Conservation (phyloP, 1,284 basidiomycete species). For the Trichosporon sp. region DNA sequence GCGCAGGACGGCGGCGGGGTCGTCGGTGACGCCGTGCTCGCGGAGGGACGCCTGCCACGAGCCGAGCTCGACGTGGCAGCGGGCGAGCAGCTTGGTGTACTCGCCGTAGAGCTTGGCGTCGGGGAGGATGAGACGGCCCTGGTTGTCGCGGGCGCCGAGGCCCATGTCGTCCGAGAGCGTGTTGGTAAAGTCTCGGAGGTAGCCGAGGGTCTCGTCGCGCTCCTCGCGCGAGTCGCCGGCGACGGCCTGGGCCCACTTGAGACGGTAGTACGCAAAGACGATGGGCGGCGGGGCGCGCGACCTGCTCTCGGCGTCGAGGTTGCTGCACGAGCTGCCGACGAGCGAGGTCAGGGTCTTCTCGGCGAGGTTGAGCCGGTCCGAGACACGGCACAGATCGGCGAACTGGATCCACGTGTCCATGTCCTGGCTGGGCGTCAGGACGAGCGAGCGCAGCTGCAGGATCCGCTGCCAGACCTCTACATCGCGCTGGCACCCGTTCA, state of each 20-base stretch:
- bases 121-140: conserved; percentile 51
- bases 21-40: conserved; percentile 56
- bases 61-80: conserved; percentile 95
- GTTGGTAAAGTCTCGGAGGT: conserved; percentile 78
- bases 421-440: conserved; percentile 89
- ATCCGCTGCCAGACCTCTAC: conserved; percentile 99
- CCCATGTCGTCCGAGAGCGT: conserved; percentile 72
- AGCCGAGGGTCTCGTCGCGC: conserved; percentile 65
- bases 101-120: conserved; percentile 64
- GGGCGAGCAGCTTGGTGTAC: conserved; percentile 80
- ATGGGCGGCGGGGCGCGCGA: conserved; percentile 87
- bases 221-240: conserved; percentile 26
- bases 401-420: conserved; percentile 97
- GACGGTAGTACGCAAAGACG: conserved; percentile 95
- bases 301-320: conserved; percentile 51
- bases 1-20: conserved; percentile 73
- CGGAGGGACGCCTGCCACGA: conserved; percentile 86
- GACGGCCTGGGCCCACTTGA: conserved; percentile 83
- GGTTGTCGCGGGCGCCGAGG: conserved; percentile 55
- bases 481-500: conserved; percentile 95
- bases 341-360: conserved; percentile 97
- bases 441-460: conserved; percentile 89
- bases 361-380: conserved; percentile 78
- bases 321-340: conserved; percentile 58
- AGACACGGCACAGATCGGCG: conserved; percentile 80